Evolutionary conservation across 495 filamentous ascomycete species (phyloP).

Genomic region (Daldinia childiae): DNA sequence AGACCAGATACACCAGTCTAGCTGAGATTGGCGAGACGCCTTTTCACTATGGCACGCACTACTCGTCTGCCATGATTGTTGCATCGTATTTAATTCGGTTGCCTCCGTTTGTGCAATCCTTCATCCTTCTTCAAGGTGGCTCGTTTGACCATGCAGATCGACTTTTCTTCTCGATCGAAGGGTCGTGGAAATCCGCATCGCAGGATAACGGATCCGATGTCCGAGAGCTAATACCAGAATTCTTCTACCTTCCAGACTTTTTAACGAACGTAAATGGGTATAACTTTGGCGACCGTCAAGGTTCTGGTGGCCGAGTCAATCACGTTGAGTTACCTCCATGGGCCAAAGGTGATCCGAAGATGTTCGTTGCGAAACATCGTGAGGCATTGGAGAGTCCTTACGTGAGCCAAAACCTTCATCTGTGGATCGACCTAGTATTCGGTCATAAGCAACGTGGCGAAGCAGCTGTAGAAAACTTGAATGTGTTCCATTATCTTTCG

Average conservation of each 20-base stretch:
- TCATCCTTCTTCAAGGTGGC: conserved; percentile 96
- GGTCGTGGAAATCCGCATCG: conserved; percentile 91
- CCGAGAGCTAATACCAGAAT: conserved; percentile 92
- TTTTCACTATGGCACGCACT: conserved; percentile 98
- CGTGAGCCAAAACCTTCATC: conserved; percentile 87
- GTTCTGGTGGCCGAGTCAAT: conserved; percentile 78
- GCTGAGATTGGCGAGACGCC: conserved; percentile 91
- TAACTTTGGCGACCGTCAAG: conserved; percentile 89
- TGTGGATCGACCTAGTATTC: conserved; percentile 97
- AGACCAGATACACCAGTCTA: conserved; percentile 84
- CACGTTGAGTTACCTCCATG: conserved; percentile 89
- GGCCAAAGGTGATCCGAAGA: conserved; percentile 96
- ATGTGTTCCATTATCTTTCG: conserved; percentile 94
- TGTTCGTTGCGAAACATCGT: conserved; percentile 93
- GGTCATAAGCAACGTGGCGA: conserved; percentile 95
- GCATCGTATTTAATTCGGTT: conserved; percentile 94
- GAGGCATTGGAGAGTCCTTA: conserved; percentile 95
- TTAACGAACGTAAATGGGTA: conserved; percentile 90
- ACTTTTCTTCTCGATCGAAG: conserved; percentile 91
- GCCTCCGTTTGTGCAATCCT: conserved; percentile 95
- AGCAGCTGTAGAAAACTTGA: conserved; percentile 87
- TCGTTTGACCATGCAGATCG: conserved; percentile 95
- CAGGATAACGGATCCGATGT: conserved; percentile 92
- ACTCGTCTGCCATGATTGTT: conserved; percentile 99
- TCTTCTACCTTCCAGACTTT: conserved; percentile 96